Conservation (phyloP, 2,329 filamentous ascomycete species). For the Chrysoporthe puriensis region DNA sequence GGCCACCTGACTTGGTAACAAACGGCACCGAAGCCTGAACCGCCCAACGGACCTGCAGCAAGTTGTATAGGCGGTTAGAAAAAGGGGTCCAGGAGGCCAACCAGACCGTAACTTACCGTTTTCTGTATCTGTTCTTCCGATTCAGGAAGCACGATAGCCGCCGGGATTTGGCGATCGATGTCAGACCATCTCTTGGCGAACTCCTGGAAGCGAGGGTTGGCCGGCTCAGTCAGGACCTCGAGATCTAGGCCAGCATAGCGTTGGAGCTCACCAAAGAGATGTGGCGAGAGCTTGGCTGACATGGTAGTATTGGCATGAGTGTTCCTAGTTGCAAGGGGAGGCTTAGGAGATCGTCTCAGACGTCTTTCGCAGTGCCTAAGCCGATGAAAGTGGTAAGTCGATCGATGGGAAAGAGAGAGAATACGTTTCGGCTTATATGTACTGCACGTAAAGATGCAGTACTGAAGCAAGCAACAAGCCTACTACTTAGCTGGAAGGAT, state of each 20-base stretch:
- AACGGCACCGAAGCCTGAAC: slow-evolving; percentile 15
- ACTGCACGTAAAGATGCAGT: no score
- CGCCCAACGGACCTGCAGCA: slow-evolving; percentile 17
- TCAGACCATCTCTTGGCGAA: slow-evolving; percentile 21
- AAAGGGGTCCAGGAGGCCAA: neutral
- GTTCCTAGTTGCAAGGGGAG: no score
- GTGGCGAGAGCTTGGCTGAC: neutral
- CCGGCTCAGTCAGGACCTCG: slow-evolving; percentile 9
- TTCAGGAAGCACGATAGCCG: slow-evolving; percentile 16
- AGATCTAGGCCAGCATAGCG: neutral
- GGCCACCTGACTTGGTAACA: slow-evolving; percentile 20
- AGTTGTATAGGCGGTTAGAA: neutral
- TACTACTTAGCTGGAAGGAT: no score
- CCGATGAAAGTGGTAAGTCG: no score
- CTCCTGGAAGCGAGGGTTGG: slow-evolving; percentile 10
- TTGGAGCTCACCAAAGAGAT: slow-evolving; percentile 14
- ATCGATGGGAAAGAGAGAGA: no score
- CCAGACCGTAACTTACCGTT: neutral
- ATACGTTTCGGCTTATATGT: no score
- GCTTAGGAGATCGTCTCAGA: no score
- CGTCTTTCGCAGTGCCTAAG: no score
- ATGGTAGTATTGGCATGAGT: neutral
- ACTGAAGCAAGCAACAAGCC: no score
- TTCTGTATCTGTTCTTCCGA: slow-evolving; percentile 19
- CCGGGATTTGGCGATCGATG: slow-evolving; percentile 12